phyloP scores from a whole-genome alignment of 2,329 filamentous ascomycete genomes.

The Diplocarpon mali region DNA sequence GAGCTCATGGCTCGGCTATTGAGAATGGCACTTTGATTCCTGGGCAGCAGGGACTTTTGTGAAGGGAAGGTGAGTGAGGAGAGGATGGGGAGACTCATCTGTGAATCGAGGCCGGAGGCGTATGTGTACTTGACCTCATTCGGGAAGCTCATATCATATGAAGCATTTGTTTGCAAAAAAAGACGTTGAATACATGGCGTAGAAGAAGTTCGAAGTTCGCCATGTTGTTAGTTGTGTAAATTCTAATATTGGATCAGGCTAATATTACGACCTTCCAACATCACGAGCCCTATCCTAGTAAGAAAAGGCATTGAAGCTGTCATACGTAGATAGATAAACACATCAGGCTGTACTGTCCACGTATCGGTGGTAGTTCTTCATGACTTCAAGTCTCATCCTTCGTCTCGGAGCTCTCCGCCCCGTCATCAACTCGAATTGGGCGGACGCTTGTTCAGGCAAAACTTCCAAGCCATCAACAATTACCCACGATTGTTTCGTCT shows the following conservation, averaged over 20 bases:
- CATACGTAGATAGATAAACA: neutral
- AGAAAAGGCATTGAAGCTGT: too few species aligned
- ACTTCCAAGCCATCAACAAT: constrained; percentile 67
- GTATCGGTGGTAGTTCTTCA: constrained; percentile 22
- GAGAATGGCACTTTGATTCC: constrained; percentile 46
- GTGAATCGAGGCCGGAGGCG: too few species aligned
- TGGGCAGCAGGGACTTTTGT: constrained; percentile 36
- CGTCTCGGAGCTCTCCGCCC: constrained; percentile 59
- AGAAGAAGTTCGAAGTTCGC: too few species aligned
- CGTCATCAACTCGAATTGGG: constrained; percentile 73
- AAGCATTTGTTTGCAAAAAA: too few species aligned
- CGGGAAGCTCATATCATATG: too few species aligned
- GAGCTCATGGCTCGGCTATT: constrained; percentile 49
- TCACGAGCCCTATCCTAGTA: too few species aligned
- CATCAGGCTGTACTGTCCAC: constrained; percentile 10
- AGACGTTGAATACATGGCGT: too few species aligned
- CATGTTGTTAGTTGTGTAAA: too few species aligned
- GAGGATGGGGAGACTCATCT: too few species aligned
- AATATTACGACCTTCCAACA: too few species aligned
- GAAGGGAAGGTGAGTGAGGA: neutral
- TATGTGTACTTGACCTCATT: too few species aligned
- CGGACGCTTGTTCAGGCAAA: constrained; percentile 67
- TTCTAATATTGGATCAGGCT: too few species aligned
- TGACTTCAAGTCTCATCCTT: constrained; percentile 46
- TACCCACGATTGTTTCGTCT: constrained; percentile 55